A percentile compares a stretch with the other conserved stretches of the same genome.
phyloP scores from a whole-genome alignment of 2,329 filamentous ascomycete genomes.

The Hypoxylon sp. region DNA sequence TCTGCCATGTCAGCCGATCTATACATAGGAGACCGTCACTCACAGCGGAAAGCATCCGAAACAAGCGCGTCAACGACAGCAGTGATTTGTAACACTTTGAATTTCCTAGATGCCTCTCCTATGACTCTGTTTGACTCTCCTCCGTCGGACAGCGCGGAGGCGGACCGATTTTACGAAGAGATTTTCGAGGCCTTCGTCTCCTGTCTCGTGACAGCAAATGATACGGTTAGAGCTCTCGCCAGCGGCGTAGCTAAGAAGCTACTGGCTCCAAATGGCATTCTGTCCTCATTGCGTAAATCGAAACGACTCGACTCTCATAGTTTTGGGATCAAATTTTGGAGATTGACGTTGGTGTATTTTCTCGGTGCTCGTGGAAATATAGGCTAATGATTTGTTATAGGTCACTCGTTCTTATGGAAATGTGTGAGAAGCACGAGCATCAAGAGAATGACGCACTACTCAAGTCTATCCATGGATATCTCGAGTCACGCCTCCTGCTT shows the following conservation, averaged over 20 bases:
- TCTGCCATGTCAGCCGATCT: slow-evolving; percentile 58
- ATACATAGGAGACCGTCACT: slow-evolving; percentile 58
- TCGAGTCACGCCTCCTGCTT: slow-evolving; percentile 69
- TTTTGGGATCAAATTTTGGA: slow-evolving; percentile 67
- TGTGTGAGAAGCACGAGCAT: slow-evolving; percentile 65
- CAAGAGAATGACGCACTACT: slow-evolving; percentile 62
- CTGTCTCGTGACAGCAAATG: slow-evolving; percentile 68
- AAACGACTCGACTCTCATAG: slow-evolving; percentile 56
- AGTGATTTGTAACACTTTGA: slow-evolving; percentile 68
- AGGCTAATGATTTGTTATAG: slow-evolving; percentile 48
- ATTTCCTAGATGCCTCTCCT: slow-evolving; percentile 71
- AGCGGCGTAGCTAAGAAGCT: slow-evolving; percentile 64
- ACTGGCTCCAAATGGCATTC: slow-evolving; percentile 59
- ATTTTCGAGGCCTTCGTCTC: slow-evolving; percentile 68
- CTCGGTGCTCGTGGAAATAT: slow-evolving; percentile 1
- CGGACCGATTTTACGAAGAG: slow-evolving; percentile 60
- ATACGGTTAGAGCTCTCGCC: slow-evolving; percentile 65
- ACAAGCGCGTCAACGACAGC: slow-evolving; percentile 57
- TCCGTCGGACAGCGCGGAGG: slow-evolving; percentile 55
- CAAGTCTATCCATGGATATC: slow-evolving; percentile 67
- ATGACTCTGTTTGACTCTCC: slow-evolving; percentile 63
- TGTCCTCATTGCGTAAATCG: slow-evolving; percentile 57
- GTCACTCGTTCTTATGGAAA: slow-evolving; percentile 62
- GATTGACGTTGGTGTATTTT: slow-evolving; percentile 61
- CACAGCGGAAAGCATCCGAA: slow-evolving; percentile 60